Percentiles rank a stretch among this genome's conserved stretches.
phyloP scores from a whole-genome alignment of 192 early-diverging fungal species.

The Spizellomyces sp. region DNA sequence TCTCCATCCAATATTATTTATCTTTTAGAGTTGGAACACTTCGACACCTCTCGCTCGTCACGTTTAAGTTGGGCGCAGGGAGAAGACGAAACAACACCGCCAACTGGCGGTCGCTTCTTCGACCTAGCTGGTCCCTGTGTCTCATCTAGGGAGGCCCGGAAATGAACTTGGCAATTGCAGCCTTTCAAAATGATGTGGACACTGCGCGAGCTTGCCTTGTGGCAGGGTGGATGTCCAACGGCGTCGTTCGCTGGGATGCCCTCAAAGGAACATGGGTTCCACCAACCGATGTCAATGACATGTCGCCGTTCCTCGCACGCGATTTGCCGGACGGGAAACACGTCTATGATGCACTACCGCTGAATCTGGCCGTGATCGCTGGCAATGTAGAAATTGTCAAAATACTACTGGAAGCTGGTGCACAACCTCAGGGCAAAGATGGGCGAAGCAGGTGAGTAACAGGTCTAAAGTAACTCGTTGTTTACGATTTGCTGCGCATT shows the following conservation, averaged over 20 bases:
- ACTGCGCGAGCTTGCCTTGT: not conserved
- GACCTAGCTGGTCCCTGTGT: too few relatives aligned
- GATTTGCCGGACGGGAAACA: not conserved
- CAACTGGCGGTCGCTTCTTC: too few relatives aligned
- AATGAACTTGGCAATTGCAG: not conserved
- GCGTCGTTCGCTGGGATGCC: not conserved
- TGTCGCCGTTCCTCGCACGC: not conserved
- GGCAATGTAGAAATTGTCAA: conserved; percentile 62
- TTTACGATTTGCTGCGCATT: too few relatives aligned
- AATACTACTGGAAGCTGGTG: conserved; percentile 56
- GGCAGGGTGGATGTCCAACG: not conserved
- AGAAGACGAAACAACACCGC: too few relatives aligned
- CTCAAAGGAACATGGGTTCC: not conserved
- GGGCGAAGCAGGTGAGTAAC: conserved; percentile 60
- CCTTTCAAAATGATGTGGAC: not conserved
- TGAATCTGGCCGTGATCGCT: conserved; percentile 62
- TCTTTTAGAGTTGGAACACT: too few relatives aligned
- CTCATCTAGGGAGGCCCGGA: not conserved
- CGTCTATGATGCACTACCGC: conserved; percentile 42
- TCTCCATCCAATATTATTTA: too few relatives aligned
- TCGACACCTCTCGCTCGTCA: too few relatives aligned
- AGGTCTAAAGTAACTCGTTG: too few relatives aligned
- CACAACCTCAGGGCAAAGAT: conserved; percentile 60
- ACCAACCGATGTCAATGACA: not conserved
- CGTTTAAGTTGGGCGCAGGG: too few relatives aligned